Evolutionary conservation across 805 yeast genomes (phyloP).

Genomic region (Saccharomycopsis synnaedendra): DNA sequence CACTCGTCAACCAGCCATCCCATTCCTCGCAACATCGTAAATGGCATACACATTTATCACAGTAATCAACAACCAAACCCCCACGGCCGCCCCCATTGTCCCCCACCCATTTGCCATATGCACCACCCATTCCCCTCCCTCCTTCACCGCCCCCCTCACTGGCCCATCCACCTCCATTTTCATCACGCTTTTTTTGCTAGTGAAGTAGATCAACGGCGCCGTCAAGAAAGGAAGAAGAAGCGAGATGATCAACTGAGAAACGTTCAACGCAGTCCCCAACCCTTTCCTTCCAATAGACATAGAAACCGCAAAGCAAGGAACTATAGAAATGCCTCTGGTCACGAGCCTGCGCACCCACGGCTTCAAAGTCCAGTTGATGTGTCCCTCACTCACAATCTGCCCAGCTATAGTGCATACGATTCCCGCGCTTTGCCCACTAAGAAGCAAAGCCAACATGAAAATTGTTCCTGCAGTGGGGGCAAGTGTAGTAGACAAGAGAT

Average conservation of each 20-base stretch:
- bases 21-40: constrained; percentile 28
- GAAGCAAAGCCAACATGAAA: constrained; percentile 73
- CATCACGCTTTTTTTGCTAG: constrained; percentile 64
- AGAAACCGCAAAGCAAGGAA: constrained; percentile 72
- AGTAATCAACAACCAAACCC: constrained; percentile 62
- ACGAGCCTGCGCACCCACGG: constrained; percentile 76
- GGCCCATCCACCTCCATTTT: constrained; percentile 24
- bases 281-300: constrained; percentile 65
- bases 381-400: constrained; percentile 87
- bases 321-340: constrained; percentile 67
- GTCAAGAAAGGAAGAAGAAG: constrained; percentile 73
- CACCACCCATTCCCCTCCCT: constrained; percentile 19
- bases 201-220: constrained; percentile 78
- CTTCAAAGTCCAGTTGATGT: constrained; percentile 63
- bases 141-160: not conserved
- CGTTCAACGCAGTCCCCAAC: constrained; percentile 58
- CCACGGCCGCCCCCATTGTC: constrained; percentile 37
- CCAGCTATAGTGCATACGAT: constrained; percentile 87
- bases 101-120: constrained; percentile 56
- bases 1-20: not conserved
- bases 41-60: constrained; percentile 59
- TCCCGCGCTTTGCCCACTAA: constrained; percentile 87
- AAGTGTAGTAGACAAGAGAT: constrained; percentile 43
- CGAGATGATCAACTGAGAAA: constrained; percentile 80
- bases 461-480: constrained; percentile 74